phyloP scores from a whole-genome alignment of 805 yeast genomes.

The Blastobotrys mokoenaii region DNA sequence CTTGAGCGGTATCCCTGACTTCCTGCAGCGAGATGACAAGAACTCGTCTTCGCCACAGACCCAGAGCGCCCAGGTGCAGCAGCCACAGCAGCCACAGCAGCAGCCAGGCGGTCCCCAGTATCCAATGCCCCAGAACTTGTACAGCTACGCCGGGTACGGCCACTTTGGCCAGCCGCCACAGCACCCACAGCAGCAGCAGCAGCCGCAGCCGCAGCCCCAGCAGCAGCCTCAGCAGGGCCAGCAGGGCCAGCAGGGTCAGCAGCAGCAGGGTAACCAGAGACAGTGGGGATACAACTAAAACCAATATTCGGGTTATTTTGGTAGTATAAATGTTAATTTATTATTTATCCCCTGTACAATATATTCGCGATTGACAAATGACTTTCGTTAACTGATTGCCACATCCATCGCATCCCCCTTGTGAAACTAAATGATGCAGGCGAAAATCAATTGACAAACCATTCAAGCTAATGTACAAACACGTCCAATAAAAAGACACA shows the following conservation, averaged over 20 bases:
- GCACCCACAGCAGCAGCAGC: not conserved
- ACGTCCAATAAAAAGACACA: too few species aligned
- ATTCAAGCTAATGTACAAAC: too few species aligned
- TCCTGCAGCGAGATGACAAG: constrained; percentile 17
- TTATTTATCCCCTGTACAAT: not conserved
- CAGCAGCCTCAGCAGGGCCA: not conserved
- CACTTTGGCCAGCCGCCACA: constrained; percentile 17
- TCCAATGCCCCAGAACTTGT: constrained; percentile 20
- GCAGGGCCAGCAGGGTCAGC: not conserved
- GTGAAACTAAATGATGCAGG: too few species aligned
- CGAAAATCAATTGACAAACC: too few species aligned
- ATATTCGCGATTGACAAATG: too few species aligned
- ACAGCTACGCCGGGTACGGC: constrained; percentile 22
- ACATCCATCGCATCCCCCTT: too few species aligned
- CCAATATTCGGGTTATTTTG: not conserved
- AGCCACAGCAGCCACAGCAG: constrained; percentile 15
- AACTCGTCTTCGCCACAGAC: constrained; percentile 23
- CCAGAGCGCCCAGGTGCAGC: constrained; percentile 23
- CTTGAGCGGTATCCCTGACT: constrained; percentile 17
- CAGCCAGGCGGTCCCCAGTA: constrained; percentile 19
- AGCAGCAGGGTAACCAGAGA: not conserved
- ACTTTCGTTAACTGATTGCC: too few species aligned
- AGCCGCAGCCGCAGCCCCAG: not conserved
- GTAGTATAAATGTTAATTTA: not conserved
- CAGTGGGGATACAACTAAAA: constrained; percentile 1